Conservation (phyloP, 2,329 filamentous ascomycete genomes). For the Bipolaris gigantea region DNA sequence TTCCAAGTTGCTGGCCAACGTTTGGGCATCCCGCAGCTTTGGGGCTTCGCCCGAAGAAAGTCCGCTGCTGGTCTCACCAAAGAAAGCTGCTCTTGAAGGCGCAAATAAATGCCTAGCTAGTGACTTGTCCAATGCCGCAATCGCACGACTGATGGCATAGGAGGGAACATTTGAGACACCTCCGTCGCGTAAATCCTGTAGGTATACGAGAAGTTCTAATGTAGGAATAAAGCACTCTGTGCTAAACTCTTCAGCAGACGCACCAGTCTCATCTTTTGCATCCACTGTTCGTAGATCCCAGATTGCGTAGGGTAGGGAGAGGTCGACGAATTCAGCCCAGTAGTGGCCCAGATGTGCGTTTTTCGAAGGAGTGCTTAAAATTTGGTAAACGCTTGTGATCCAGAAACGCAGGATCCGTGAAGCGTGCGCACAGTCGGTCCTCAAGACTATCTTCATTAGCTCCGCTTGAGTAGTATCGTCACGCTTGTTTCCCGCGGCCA, state of each 20-base stretch:
- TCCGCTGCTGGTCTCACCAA: conserved; percentile 20
- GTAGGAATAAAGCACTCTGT: conserved; percentile 42
- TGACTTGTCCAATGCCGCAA: conserved; percentile 38
- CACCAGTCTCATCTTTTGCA: conserved; percentile 28
- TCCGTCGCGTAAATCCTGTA: conserved; percentile 12
- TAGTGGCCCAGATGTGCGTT: neutral
- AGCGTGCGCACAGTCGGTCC: conserved; percentile 41
- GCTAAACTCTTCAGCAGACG: conserved; percentile 43
- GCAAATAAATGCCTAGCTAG: conserved; percentile 49
- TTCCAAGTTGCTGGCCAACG: conserved; percentile 25
- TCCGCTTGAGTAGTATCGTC: conserved; percentile 34
- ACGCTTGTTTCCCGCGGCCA: conserved; percentile 13
- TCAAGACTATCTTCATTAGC: conserved; percentile 42
- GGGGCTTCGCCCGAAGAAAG: neutral
- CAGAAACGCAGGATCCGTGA: conserved; percentile 42
- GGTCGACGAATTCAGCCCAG: conserved; percentile 18
- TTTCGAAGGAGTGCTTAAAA: conserved; percentile 8
- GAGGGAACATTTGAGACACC: neutral
- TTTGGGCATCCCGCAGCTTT: conserved; percentile 15
- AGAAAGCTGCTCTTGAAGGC: conserved; percentile 46
- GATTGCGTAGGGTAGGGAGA: conserved; percentile 32
- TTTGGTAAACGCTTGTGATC: conserved; percentile 31
- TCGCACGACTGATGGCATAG: conserved; percentile 12
- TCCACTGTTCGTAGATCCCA: conserved; percentile 42
- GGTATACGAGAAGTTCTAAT: conserved; percentile 28